These are phyloP conservation scores for Agroathelia rolfsii DNA, from an alignment of 1,284 basidiomycete genomes.

Conservation along the genomic window DNA sequence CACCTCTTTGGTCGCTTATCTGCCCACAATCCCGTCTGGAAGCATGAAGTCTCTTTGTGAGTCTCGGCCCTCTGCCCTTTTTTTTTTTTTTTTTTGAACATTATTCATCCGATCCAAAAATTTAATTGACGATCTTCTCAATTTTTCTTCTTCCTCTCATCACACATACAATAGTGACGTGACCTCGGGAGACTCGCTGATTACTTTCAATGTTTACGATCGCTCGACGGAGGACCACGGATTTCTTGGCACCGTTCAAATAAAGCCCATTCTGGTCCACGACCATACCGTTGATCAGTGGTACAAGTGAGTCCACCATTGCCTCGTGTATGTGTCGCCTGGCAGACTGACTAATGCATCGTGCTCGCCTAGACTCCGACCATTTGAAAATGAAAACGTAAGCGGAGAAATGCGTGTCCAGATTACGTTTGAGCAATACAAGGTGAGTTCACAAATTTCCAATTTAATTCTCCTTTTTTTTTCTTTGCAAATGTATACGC, in stretches of 20 bases:
- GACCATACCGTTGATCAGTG: constrained; percentile 96
- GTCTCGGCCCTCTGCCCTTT: constrained; percentile 24
- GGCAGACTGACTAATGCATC: constrained; percentile 9
- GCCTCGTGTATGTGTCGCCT: neutral
- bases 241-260: constrained; percentile 87
- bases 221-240: constrained; percentile 73
- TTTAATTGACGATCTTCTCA: constrained; percentile 10
- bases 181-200: constrained; percentile 79
- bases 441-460: constrained; percentile 44
- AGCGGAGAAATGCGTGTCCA: constrained; percentile 93
- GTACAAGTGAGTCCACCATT: constrained; percentile 65
- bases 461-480: constrained; percentile 9
- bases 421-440: constrained; percentile 85
- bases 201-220: constrained; percentile 92
- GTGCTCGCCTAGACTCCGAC: constrained; percentile 47
- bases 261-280: constrained; percentile 84
- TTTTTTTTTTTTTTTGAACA: constrained; percentile 6
- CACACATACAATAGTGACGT: too few species aligned
- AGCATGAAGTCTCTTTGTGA: constrained; percentile 96
- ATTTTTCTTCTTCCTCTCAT: constrained; percentile 12
- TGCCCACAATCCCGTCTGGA: constrained; percentile 93
- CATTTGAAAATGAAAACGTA: constrained; percentile 73
- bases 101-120: constrained; percentile 9
- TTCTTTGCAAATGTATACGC: constrained; percentile 5
- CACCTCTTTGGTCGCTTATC: constrained; percentile 56